Percentiles rank a stretch among this genome's conserved stretches.
Evolutionary conservation across 2,329 filamentous ascomycete species (phyloP).

Genomic region (Tothia fuscella): DNA sequence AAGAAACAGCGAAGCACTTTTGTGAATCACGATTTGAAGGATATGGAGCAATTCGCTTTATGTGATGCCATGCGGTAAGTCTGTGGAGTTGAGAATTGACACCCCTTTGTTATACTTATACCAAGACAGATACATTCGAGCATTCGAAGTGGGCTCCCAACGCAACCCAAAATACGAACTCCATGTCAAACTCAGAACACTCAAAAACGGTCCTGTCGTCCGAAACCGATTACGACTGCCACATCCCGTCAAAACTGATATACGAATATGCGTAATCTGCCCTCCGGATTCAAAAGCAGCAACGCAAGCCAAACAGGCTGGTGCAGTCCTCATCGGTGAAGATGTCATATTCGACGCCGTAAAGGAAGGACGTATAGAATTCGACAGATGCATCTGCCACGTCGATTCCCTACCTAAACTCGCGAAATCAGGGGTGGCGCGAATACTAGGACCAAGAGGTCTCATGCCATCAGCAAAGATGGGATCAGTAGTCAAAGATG

Average conservation of each 20-base stretch:
- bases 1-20: conserved; percentile 57
- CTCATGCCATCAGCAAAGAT: conserved; percentile 86
- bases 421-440: conserved; percentile 68
- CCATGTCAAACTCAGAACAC: conserved; percentile 67
- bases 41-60: conserved; percentile 63
- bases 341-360: conserved; percentile 75
- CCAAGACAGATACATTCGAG: conserved; percentile 64
- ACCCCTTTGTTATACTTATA: conserved; percentile 9
- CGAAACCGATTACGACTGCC: conserved; percentile 82
- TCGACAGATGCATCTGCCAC: conserved; percentile 84
- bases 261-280: conserved; percentile 82
- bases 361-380: conserved; percentile 63
- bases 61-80: conserved; percentile 84
- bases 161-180: conserved; percentile 76
- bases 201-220: conserved; percentile 75
- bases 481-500: conserved; percentile 77
- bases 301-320: conserved; percentile 61
- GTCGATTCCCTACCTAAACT: conserved; percentile 63
- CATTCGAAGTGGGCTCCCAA: conserved; percentile 78
- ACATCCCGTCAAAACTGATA: conserved; percentile 77
- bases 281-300: conserved; percentile 67
- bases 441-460: conserved; percentile 74
- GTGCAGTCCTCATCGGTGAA: conserved; percentile 75
- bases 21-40: conserved; percentile 48
- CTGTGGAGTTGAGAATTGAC: background rate